Conservation (phyloP, 352 stramenopile genomes). For the Pythium scleroteichum region DNA sequence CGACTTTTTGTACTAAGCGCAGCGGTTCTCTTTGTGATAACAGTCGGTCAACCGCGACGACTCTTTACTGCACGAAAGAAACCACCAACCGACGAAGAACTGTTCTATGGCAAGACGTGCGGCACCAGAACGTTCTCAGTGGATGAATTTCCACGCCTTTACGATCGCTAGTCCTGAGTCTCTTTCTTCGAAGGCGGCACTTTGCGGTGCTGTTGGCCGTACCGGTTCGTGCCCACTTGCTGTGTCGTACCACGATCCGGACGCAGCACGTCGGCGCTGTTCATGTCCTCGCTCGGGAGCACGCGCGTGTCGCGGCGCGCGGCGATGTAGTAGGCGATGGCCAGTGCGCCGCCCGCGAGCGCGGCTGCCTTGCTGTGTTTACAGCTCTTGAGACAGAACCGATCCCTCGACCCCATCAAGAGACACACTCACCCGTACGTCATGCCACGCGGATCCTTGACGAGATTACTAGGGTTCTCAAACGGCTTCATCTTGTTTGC, state of each 20-base stretch:
- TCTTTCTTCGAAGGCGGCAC: conserved; percentile 20
- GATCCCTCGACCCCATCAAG: conserved; percentile 2
- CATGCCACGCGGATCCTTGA: conserved; percentile 26
- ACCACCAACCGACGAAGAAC: no score
- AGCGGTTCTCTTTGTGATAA: background rate
- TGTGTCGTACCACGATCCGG: conserved; percentile 25
- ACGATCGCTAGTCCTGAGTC: conserved; percentile 10
- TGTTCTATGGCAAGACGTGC: no score
- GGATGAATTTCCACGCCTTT: background rate
- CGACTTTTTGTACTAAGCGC: no score
- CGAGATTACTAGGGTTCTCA: conserved; percentile 28
- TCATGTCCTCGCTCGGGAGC: conserved; percentile 5
- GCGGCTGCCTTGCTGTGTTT: conserved; percentile 23
- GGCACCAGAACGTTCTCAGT: background rate
- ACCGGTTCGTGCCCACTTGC: conserved; percentile 29
- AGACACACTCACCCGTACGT: conserved; percentile 21
- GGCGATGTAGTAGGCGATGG: conserved; percentile 26
- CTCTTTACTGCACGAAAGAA: background rate
- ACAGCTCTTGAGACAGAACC: background rate
- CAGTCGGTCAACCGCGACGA: background rate
- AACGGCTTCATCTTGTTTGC: conserved; percentile 21
- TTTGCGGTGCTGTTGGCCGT: conserved; percentile 27
- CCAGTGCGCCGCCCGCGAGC: conserved; percentile 22
- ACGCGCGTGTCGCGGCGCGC: conserved; percentile 21
- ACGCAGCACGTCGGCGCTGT: conserved; percentile 21